phyloP scores from a whole-genome alignment of 1,139 yeast species.

The Saccharomycopsis hybrid region DNA sequence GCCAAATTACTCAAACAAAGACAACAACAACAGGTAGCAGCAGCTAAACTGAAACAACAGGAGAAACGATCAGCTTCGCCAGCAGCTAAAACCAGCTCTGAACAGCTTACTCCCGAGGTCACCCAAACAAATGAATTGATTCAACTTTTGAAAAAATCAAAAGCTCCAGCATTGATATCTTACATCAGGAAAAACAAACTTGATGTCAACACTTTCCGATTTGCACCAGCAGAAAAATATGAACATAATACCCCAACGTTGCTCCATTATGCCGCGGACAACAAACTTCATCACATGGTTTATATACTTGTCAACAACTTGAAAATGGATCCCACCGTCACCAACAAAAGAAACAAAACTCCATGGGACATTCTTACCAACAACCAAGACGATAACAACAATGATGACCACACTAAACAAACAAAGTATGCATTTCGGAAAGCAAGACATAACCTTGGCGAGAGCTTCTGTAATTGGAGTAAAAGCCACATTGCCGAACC shows the following conservation, averaged over 20 bases:
- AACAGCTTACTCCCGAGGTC: constrained; percentile 33
- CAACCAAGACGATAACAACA: constrained; percentile 22
- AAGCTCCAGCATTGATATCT: constrained; percentile 66
- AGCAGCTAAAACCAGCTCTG: constrained; percentile 21
- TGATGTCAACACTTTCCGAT: constrained; percentile 31
- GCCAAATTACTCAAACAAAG: constrained; percentile 22
- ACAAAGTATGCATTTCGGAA: constrained; percentile 58
- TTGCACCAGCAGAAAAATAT: constrained; percentile 29
- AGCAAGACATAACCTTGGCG: constrained; percentile 64
- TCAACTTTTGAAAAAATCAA: constrained; percentile 59
- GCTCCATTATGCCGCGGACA: constrained; percentile 70
- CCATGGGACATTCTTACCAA: constrained; percentile 53
- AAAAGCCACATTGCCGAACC: constrained; percentile 34
- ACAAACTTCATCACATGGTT: constrained; percentile 64
- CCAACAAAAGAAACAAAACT: constrained; percentile 51
- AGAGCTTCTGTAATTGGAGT: constrained; percentile 62
- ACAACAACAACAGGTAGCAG: constrained; percentile 26
- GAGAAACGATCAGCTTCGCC: not conserved
- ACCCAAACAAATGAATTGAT: constrained; percentile 53
- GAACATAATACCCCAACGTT: constrained; percentile 52
- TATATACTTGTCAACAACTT: constrained; percentile 55
- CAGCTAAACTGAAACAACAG: constrained; percentile 16
- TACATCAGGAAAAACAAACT: constrained; percentile 56
- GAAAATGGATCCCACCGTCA: constrained; percentile 62
- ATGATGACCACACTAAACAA: constrained; percentile 34